Base-by-base conservation (phyloP, 495 filamentous ascomycete species). In the Neurospora sp. region DNA sequence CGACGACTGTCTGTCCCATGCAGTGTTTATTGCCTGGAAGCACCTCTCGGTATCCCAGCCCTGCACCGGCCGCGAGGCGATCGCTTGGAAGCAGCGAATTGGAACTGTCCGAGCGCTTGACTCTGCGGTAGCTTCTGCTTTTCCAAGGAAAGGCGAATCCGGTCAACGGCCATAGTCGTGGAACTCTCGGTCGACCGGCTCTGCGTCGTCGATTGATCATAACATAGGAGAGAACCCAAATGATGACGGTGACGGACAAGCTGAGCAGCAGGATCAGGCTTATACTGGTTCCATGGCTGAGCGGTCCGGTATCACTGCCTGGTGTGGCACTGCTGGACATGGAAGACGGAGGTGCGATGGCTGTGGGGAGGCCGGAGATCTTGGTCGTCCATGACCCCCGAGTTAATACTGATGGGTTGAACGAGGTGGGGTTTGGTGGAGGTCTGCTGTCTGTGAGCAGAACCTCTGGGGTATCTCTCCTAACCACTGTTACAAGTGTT, bases 231-330 rank as follows among this genome's bases (percentile, higher is more conserved):
- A 78, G 21, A 19, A 78, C 75, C 69, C 78, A 77, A 0, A 81
- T 39, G 3, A 80, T 72, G 15, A 83, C 75, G 0, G 73, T 73
- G 13, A 79, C 78, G 0, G 82, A 75, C 34, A 83, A 73, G 8
- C 76, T 79, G 2, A 81, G 74, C 5, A 83, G 70, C 0, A 81
- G 77, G 39, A 81, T 79, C 34, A 83, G 75, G 9, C 77, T 77
- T n/a, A 77, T 78, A 31, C 74, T 81, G 9, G 78, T 74, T 7
- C 73, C 74, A 0, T 78, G 79, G 21, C 72, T 72, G 3, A 74
- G 36, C n/a, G n/a, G n/a, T n/a, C 75, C 48, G 3, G 72, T 38
- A 24, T 17, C 45, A 28, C 69, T 73, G 2, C 43, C 39, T 40
- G 37, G 54, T 4, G 31, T 7, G 0, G 15, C 36, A 31, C 48